Evolutionary conservation across 345 rosid genomes (phyloP), one percentile per base, ranked within the genome.

Genomic region (thale cress (Arabidopsis thaliana)): DNA sequence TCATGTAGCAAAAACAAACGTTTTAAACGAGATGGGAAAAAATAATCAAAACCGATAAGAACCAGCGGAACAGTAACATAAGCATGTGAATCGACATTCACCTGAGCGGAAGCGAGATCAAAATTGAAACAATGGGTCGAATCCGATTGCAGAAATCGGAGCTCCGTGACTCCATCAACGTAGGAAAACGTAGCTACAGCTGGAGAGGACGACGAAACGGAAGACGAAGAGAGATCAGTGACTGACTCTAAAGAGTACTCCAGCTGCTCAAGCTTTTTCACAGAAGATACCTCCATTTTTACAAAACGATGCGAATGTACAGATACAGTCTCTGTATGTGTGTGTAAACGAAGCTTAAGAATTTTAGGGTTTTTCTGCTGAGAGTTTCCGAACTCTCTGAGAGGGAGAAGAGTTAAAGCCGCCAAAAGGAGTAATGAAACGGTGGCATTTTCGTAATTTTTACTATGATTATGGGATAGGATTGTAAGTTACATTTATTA

Each of bases 171-270:
- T 64, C 91, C 93, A 60, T 62, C 49, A 20, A 80, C 85, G 36
- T 63, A 74, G 25, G 82, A 64, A 75, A 93, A 93, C 67, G 86
- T 82, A 58, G 96, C 94, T 59, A 79, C 30, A 61, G 76, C 83
- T 7, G 88, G 85, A 55, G 79, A 75, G 20, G 85, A 75, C 6
- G 83, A 80, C 36, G 90, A 60, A 53, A 32, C 66, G 10, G 84
- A 72, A 51, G 91, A 66, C 30, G 90, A 65, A 37, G 91, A 73
- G 14, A 90, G 91, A 65, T 86, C 89, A 34, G 88, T 63, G 36
- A 86, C 69, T 5, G 98, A 84, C 1, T 79, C 86, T 69, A 93
- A 79, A 66, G 82, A 58, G 76, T 87, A 85, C 82, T 87, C 88
- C 20, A 74, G 65, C 69, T 79, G 82, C 53, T 78, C 68, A 3